Evolutionary conservation across 1,284 basidiomycete species (phyloP).

Genomic region (Cutaneotrichosporon sp.): DNA sequence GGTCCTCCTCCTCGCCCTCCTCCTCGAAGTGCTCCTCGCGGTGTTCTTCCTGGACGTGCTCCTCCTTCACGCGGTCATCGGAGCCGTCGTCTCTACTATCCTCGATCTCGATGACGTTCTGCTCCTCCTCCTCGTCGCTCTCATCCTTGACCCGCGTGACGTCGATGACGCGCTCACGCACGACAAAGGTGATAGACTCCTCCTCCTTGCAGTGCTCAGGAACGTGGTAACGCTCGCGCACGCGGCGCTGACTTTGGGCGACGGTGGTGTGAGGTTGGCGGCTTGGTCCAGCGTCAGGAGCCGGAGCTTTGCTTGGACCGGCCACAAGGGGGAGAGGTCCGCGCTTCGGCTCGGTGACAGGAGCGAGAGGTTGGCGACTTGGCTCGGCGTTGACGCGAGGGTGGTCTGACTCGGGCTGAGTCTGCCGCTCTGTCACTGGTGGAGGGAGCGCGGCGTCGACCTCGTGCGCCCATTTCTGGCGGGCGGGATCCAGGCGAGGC

Average conservation of each 20-base stretch:
- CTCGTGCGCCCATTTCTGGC: conserved; percentile 3
- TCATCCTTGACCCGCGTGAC: background rate
- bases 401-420: background rate
- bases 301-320: background rate
- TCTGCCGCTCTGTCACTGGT: background rate
- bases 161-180: background rate
- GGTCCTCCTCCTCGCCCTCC: background rate
- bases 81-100: conserved; percentile 49
- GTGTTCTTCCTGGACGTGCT: background rate
- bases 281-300: background rate
- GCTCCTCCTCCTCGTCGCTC: conserved; percentile 30
- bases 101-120: conserved; percentile 37
- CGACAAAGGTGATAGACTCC: background rate
- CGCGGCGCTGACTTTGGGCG: background rate
- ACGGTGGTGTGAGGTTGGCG: background rate
- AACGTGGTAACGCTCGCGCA: background rate
- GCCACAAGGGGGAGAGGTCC: background rate
- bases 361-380: background rate
- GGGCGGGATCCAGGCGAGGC: background rate
- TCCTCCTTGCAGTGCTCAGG: background rate
- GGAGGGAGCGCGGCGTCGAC: background rate
- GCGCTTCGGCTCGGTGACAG: background rate
- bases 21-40: background rate
- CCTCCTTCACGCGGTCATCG: background rate
- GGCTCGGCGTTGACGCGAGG: background rate